Percentiles rank a stretch among this genome's conserved stretches.
Evolutionary conservation across 192 early-diverging fungal genomes (phyloP).

Genomic region (Backusella psychrophila): DNA sequence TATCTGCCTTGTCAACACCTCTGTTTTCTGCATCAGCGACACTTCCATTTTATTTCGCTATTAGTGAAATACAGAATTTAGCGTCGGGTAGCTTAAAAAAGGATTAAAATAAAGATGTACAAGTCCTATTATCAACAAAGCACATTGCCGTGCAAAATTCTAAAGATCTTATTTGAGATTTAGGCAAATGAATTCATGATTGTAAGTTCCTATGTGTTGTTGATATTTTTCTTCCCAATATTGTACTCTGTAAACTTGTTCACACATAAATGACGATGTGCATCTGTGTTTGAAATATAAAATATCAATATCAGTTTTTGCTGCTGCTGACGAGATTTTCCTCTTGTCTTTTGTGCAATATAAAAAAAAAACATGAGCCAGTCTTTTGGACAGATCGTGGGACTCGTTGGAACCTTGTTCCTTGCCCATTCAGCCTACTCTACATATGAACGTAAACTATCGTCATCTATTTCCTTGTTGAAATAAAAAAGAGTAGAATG

Average conservation of each 20-base stretch:
- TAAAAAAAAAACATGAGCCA: background rate
- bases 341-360: background rate
- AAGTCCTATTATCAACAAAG: no score
- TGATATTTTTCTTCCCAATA: no score
- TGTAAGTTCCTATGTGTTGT: no score
- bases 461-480: background rate
- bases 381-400: constrained; percentile 14
- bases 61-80: constrained; percentile 2
- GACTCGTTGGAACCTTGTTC: constrained; percentile 39
- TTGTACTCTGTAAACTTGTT: no score
- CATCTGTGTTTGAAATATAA: no score
- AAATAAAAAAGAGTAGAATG: background rate
- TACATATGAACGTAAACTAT: constrained; percentile 50
- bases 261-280: no score
- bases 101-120: background rate
- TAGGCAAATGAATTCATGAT: no score
- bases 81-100: background rate
- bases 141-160: no score
- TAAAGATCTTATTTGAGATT: no score
- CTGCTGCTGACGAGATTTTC: background rate
- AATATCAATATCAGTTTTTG: background rate
- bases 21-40: constrained; percentile 19
- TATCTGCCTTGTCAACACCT: background rate
- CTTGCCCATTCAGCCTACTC: constrained; percentile 53
- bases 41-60: constrained; percentile 30